These are phyloP conservation scores for Ceratobasidium sp. DNA, from an alignment of 1,284 basidiomycete genomes.

Conservation along the genomic window DNA sequence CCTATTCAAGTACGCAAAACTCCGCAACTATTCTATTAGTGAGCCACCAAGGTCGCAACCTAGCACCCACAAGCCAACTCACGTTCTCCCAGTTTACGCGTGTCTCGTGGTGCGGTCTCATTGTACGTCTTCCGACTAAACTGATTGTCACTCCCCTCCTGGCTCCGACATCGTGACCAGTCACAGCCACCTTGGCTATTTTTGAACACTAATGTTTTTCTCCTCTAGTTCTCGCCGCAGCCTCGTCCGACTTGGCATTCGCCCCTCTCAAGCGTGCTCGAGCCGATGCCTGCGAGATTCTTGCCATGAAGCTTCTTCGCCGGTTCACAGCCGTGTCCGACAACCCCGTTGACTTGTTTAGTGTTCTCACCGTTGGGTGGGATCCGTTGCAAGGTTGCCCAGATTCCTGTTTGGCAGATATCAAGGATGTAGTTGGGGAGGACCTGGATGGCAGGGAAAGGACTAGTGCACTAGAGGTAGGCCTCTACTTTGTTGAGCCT, in stretches of 20 bases:
- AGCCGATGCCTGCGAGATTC: slow-evolving; percentile 80
- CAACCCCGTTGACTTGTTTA: slow-evolving; percentile 66
- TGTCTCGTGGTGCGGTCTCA: slow-evolving; percentile 72
- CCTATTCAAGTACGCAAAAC: slow-evolving; percentile 76
- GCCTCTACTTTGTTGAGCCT: not conserved
- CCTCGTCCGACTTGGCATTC: slow-evolving; percentile 73
- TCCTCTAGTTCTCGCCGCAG: slow-evolving; percentile 53
- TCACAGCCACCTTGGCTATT: slow-evolving; percentile 18
- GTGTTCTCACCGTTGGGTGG: slow-evolving; percentile 78
- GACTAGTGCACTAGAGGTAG: slow-evolving; percentile 80
- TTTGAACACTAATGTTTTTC: slow-evolving; percentile 44
- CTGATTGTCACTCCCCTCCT: not conserved
- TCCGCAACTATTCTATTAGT: slow-evolving; percentile 66
- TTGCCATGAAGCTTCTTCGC: slow-evolving; percentile 83
- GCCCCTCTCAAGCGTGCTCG: slow-evolving; percentile 71
- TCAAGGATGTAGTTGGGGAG: slow-evolving; percentile 62
- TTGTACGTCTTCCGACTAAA: slow-evolving; percentile 48
- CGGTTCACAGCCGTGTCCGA: slow-evolving; percentile 71
- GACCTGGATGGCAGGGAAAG: slow-evolving; percentile 62
- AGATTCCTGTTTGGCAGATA: slow-evolving; percentile 65
- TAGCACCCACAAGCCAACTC: slow-evolving; percentile 44
- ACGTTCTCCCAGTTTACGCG: slow-evolving; percentile 62
- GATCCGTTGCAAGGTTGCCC: slow-evolving; percentile 82
- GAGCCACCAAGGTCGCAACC: slow-evolving; percentile 49
- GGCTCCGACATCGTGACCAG: not conserved